Evolutionary conservation across 2,329 filamentous ascomycete species (phyloP), one percentile per base, ranked within the genome.

Genomic region (Pseudogymnoascus pannorum): DNA sequence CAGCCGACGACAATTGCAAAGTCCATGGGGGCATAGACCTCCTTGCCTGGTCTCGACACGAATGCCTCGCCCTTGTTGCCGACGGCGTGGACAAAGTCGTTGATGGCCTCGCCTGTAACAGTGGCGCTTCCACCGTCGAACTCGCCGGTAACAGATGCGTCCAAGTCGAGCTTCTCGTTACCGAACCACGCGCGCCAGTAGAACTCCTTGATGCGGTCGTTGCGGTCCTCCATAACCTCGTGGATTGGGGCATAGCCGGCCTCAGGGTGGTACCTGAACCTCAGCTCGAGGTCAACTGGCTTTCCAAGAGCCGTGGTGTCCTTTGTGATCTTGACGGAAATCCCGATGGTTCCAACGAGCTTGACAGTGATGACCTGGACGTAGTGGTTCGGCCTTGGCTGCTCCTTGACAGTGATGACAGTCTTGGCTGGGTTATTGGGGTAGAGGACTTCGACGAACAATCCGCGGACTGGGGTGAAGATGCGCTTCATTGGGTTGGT

Each of bases 171-270:
- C 44, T 82, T 76, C 71, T 96, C 92, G 63, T 92, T 83, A 42
- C 92, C 94, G 69, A 99, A 99, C 94, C 94, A 99, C 67, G 95
- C 87, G 68, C 87, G 87, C 86, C 96, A 99, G 82, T 99, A 99
- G 75, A 99, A 99, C 75, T 96, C 91, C 81, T 99, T 99, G 81
- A 99, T 97, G 66, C 91, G 89, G 73, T 99, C 93, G 73, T 99
- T 99, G 72, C 94, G 91, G 61, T 85, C 88, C 35, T 92, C 85
- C 94, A 99, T 99, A 65, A 97, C 89, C 75, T 99, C 94, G 64
- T 88, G 88, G 68, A 99, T 96, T 16, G 94, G 94, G n/a, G 95
- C 93, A 73, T 97, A 99, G 29, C 94, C 94, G 61, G 91, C 88
- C 75, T 97, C 93, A 1, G 94, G 94, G 72, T 92, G 90, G 77